phyloP scores from a whole-genome alignment of 257 asterid genomes.

The Fraxinus pennsylvanica region DNA sequence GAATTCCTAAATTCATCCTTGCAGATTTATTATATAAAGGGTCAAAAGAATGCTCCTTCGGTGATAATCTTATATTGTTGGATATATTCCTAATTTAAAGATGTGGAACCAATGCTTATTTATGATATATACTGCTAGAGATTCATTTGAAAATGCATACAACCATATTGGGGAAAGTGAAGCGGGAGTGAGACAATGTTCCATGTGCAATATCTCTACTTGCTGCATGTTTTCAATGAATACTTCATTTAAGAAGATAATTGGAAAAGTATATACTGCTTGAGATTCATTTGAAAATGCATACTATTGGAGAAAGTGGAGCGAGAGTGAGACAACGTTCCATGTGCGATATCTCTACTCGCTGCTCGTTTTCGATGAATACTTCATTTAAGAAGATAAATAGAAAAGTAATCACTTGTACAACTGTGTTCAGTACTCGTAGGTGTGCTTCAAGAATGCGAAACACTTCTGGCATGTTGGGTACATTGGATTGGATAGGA shows the following conservation, averaged over 20 bases:
- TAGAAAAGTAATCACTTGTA: not conserved
- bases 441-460: not conserved
- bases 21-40: not conserved
- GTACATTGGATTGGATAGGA: not conserved
- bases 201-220: too few species aligned
- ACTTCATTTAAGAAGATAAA: not conserved
- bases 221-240: too few species aligned
- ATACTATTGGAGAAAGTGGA: too few species aligned
- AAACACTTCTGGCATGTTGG: not conserved
- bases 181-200: too few species aligned
- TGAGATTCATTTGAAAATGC: too few species aligned
- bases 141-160: too few species aligned
- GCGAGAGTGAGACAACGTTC: too few species aligned
- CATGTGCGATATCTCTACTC: too few species aligned
- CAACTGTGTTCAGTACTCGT: not conserved
- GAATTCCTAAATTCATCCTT: not conserved
- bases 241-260: not conserved
- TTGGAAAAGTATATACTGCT: not conserved
- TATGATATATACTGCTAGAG: too few species aligned
- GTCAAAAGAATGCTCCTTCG: not conserved
- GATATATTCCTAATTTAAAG: not conserved
- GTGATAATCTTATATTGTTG: not conserved
- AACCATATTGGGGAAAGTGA: too few species aligned
- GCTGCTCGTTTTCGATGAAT: too few species aligned
- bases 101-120: too few species aligned